A percentile compares a stretch with the other conserved stretches of the same genome.
Conservation (phyloP, 345 rosid species). For the Iberis pinnata region DNA sequence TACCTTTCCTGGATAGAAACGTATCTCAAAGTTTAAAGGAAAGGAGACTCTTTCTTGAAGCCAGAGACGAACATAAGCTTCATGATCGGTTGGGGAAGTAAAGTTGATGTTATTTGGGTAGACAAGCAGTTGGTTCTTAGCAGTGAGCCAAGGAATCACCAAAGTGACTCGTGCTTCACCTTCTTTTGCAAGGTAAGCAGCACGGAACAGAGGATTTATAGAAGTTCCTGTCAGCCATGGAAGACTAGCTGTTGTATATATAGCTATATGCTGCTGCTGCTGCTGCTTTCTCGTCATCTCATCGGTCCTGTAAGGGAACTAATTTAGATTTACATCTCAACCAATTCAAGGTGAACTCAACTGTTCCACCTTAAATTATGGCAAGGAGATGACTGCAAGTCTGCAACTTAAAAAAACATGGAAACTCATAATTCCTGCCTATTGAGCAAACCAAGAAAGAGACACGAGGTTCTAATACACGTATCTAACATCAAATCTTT, state of each 20-base stretch:
- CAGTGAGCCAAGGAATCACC: constrained; percentile 91
- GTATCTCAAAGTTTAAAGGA: constrained; percentile 40
- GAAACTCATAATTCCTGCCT: no score
- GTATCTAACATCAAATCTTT: no score
- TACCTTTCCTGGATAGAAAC: constrained; percentile 90
- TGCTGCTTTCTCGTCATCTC: constrained; percentile 51
- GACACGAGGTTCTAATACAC: no score
- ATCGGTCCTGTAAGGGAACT: no score
- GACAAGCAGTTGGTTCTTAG: constrained; percentile 61
- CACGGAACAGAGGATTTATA: constrained; percentile 92
- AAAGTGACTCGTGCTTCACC: constrained; percentile 61
- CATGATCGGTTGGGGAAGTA: constrained; percentile 61
- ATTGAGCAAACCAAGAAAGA: no score
- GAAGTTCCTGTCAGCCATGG: constrained; percentile 99
- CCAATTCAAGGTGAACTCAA: no score
- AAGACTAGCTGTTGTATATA: constrained; percentile 88
- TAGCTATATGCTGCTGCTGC: constrained; percentile 48
- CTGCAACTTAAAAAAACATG: no score
- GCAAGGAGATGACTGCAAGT: no score
- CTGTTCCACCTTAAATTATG: no score
- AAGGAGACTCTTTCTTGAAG: constrained; percentile 67
- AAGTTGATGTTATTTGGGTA: constrained; percentile 58
- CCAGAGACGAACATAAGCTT: constrained; percentile 65
- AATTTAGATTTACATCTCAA: no score
- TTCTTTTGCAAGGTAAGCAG: constrained; percentile 72